Conservation (phyloP, 768 basidiomycete genomes). For the Antrodiella citrinella region DNA sequence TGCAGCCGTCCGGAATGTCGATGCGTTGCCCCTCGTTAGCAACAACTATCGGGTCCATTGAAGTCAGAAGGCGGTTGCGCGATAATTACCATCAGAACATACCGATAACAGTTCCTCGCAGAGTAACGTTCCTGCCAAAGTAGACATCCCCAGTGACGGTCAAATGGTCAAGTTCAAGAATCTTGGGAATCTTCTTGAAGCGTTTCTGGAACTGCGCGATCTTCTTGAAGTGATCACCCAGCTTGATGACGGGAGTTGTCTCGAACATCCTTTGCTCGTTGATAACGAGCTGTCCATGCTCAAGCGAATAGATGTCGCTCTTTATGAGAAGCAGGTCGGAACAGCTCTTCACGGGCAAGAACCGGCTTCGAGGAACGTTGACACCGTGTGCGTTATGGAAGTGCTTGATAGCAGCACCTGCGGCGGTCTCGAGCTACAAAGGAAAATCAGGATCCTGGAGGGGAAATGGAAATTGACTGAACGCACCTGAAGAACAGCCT, state of each 20-base stretch:
- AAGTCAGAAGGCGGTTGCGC: neutral
- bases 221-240: constrained; percentile 74
- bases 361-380: constrained; percentile 66
- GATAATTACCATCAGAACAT: constrained; percentile 7
- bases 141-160: constrained; percentile 64
- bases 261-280: constrained; percentile 51
- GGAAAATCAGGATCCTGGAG: constrained; percentile 2
- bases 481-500: constrained; percentile 55
- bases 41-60: constrained; percentile 27
- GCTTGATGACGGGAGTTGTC: constrained; percentile 66
- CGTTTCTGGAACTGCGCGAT: constrained; percentile 63
- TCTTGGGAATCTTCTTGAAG: constrained; percentile 69
- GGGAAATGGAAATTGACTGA: neutral
- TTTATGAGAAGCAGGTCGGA: constrained; percentile 62
- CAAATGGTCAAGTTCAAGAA: constrained; percentile 67
- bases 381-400: constrained; percentile 60
- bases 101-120: constrained; percentile 61
- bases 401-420: constrained; percentile 70
- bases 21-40: constrained; percentile 53
- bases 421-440: constrained; percentile 61
- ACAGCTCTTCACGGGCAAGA: constrained; percentile 60
- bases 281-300: constrained; percentile 62
- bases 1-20: constrained; percentile 50
- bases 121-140: constrained; percentile 57
- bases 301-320: constrained; percentile 59